Evolutionary conservation across 2,329 filamentous ascomycete genomes (phyloP).

Genomic region (Pezicula rhizophila): DNA sequence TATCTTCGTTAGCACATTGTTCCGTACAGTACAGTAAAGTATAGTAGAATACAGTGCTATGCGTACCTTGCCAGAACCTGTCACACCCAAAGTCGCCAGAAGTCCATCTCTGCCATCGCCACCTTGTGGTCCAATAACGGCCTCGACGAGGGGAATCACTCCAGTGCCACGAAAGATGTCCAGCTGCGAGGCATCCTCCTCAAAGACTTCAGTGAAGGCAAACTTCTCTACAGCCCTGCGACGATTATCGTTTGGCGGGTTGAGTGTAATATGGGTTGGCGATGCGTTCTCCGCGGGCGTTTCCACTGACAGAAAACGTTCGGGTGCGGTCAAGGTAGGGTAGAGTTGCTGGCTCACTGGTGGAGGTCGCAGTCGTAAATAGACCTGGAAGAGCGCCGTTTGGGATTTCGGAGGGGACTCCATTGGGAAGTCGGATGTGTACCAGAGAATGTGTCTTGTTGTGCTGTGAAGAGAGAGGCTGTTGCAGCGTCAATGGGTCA

Average conservation of each 20-base stretch:
- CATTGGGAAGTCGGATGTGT: too few relatives aligned
- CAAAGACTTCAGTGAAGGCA: slow-evolving; percentile 88
- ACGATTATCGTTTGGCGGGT: slow-evolving; percentile 75
- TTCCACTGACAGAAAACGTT: slow-evolving; percentile 79
- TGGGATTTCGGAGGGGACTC: slow-evolving; percentile 30
- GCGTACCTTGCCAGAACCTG: slow-evolving; percentile 86
- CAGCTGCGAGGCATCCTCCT: slow-evolving; percentile 76
- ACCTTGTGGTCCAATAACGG: slow-evolving; percentile 67
- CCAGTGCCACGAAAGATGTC: slow-evolving; percentile 81
- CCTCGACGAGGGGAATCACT: slow-evolving; percentile 69
- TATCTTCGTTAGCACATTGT: too few relatives aligned
- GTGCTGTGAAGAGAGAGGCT: too few relatives aligned
- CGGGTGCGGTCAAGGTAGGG: slow-evolving; percentile 34
- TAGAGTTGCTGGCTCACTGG: slow-evolving; percentile 32
- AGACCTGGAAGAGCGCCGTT: slow-evolving; percentile 78
- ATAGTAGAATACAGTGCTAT: too few relatives aligned
- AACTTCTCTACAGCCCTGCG: slow-evolving; percentile 90
- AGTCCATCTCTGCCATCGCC: slow-evolving; percentile 82
- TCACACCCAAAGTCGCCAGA: slow-evolving; percentile 86
- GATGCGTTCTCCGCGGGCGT: slow-evolving; percentile 36
- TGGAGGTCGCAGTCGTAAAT: slow-evolving; percentile 74
- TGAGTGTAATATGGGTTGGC: slow-evolving; percentile 69
- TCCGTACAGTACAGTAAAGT: too few relatives aligned
- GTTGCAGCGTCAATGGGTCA: too few relatives aligned
- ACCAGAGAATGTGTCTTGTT: too few relatives aligned